These are phyloP conservation scores for Penicillium macrosclerotiorum DNA, from an alignment of 495 filamentous ascomycete species.

Conservation along the genomic window DNA sequence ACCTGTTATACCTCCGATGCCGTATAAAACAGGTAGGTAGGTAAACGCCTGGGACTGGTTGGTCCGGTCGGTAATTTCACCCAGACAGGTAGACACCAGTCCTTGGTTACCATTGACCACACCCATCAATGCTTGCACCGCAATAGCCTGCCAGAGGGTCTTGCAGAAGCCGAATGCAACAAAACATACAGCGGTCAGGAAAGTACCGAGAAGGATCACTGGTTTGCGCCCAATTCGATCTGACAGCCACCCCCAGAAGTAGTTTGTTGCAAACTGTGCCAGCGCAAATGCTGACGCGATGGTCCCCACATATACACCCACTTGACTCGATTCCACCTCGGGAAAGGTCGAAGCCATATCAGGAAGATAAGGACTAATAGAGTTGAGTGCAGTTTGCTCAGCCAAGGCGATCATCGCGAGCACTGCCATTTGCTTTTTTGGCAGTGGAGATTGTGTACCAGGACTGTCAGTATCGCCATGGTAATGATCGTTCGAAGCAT, in stretches of 20 bases:
- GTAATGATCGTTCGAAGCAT: slow-evolving; percentile 19
- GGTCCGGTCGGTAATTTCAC: slow-evolving; percentile 90
- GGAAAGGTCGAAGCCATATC: slow-evolving; percentile 87
- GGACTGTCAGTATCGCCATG: slow-evolving; percentile 29
- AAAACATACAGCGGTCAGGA: slow-evolving; percentile 78
- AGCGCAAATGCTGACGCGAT: slow-evolving; percentile 89
- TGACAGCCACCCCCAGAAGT: slow-evolving; percentile 90
- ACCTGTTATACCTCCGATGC: slow-evolving; percentile 87
- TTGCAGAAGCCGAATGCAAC: slow-evolving; percentile 83
- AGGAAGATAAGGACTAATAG: slow-evolving; percentile 92
- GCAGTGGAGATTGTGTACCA: slow-evolving; percentile 62
- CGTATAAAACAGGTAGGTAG: slow-evolving; percentile 91
- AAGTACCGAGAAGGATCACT: slow-evolving; percentile 81
- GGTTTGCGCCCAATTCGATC: slow-evolving; percentile 92
- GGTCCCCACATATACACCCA: slow-evolving; percentile 85
- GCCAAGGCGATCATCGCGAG: slow-evolving; percentile 85
- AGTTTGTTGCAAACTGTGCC: slow-evolving; percentile 88
- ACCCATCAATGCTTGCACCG: slow-evolving; percentile 87
- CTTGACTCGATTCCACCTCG: slow-evolving; percentile 64
- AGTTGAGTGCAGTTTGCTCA: slow-evolving; percentile 95
- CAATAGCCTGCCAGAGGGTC: slow-evolving; percentile 75
- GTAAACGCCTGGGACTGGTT: slow-evolving; percentile 91
- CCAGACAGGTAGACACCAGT: slow-evolving; percentile 87
- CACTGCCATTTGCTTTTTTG: slow-evolving; percentile 76
- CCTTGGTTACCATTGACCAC: slow-evolving; percentile 87